phyloP scores from a whole-genome alignment of 2,329 filamentous ascomycete genomes.

The Fusarium illudens region DNA sequence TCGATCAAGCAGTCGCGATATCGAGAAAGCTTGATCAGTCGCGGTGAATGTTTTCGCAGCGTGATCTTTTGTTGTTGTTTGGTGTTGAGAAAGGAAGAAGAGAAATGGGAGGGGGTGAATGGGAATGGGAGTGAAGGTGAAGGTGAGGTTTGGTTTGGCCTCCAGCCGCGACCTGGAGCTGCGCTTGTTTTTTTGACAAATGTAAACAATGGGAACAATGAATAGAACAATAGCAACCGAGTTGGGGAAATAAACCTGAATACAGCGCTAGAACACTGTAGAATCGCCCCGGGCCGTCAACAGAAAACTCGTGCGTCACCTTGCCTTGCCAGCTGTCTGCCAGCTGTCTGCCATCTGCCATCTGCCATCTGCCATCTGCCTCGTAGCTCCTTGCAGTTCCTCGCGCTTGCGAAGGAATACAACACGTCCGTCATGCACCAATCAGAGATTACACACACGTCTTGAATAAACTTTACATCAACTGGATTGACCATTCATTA shows the following conservation, averaged over 20 bases:
- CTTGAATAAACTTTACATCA: conserved; percentile 1
- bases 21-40: not conserved
- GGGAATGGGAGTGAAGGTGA: too few relatives aligned
- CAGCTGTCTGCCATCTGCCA: too few relatives aligned
- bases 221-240: not conserved
- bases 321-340: too few relatives aligned
- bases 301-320: not conserved
- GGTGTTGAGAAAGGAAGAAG: not conserved
- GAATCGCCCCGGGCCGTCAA: not conserved
- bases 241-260: not conserved
- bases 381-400: not conserved
- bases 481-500: not conserved
- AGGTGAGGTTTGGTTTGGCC: too few relatives aligned
- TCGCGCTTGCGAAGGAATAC: not conserved
- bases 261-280: not conserved
- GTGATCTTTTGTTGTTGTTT: not conserved
- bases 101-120: not conserved
- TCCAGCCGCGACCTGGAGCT: not conserved
- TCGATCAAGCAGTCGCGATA: not conserved
- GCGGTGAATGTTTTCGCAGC: not conserved
- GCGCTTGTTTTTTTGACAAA: not conserved
- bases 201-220: not conserved
- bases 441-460: not conserved
- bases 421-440: not conserved
- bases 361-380: conserved; percentile 12